Evolutionary conservation across 2,329 filamentous ascomycete genomes (phyloP), one percentile per base, ranked within the genome.

Genomic region (Lachnellula occidentalis): DNA sequence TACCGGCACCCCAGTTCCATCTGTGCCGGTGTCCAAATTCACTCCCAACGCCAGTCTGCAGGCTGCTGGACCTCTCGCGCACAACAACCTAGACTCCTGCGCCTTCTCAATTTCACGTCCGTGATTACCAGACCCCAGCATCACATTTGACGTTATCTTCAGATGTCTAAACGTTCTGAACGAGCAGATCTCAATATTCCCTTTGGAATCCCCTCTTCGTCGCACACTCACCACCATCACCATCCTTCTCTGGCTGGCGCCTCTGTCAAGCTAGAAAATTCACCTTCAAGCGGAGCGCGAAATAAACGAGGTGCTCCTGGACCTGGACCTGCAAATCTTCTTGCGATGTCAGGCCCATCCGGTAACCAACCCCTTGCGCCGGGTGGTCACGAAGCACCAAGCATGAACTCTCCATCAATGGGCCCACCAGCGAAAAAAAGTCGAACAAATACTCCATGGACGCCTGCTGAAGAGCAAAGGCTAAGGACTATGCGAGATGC

Each of bases 391-490:
- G 61, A 61, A 45, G 63, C 63, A 49, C 48, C 64, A 24, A 64
- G 51, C 53, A 65, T 64, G 61, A 51, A 52, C n/a, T 57, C 60
- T 15, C 70, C 73, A 55, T 67, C 70, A 39, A 75, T 75, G 66
- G 70, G 69, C 62, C 72, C 64, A 27, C 82, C 84, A 6, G 77
- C 82, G 47, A 99, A 97, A 77, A 96, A 96, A 76, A 94, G 90
- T 66, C 81, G 94, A 57, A 97, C 94, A n/a, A 99, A 99, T 70
- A 99, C 94, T 2, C 94, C 94, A 0, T 99, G 94, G 94, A 96
- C 92, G 2, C 90, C 92, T 2, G 88, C 88, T 34, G 94, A 99
- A 71, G 94, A 99, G 73, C 83, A 92, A 69, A 80, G 91, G 45
- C 76, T 99, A 64, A 97, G 97, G 78, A 84, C 87, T 62, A 95